These are phyloP conservation scores for Hysterangium stoloniferum DNA, from an alignment of 768 basidiomycete species.

Conservation along the genomic window DNA sequence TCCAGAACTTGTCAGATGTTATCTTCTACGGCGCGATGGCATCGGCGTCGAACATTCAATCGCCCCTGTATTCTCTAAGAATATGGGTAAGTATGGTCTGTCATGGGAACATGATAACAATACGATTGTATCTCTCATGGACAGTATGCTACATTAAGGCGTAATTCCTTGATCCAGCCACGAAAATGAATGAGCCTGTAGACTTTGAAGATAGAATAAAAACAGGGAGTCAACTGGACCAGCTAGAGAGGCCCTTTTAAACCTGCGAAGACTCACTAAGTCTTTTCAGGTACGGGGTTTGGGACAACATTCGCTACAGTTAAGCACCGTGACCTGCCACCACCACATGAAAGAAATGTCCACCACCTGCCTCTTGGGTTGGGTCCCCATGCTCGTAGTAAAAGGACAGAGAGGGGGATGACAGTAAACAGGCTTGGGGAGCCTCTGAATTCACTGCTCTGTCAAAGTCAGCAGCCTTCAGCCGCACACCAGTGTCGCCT, in stretches of 20 bases:
- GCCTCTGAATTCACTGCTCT: too few species aligned
- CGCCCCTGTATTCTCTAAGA: constrained; percentile 34
- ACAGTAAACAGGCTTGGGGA: too few species aligned
- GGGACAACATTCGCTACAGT: too few species aligned
- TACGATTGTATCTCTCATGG: constrained; percentile 29
- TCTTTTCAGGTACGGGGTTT: background rate
- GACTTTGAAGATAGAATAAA: background rate
- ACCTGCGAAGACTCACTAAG: constrained; percentile 11
- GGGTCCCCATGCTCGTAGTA: too few species aligned
- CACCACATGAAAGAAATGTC: too few species aligned
- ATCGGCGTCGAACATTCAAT: constrained; percentile 26
- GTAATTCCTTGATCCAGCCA: constrained; percentile 39
- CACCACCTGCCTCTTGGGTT: too few species aligned
- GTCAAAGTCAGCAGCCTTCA: too few species aligned
- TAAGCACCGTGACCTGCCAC: too few species aligned
- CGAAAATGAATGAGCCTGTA: constrained; percentile 32
- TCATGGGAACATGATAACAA: background rate
- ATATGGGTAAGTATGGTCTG: constrained; percentile 40
- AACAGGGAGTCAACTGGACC: background rate
- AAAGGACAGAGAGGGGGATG: too few species aligned
- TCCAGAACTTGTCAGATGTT: constrained; percentile 35
- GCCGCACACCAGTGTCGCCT: too few species aligned
- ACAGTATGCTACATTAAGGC: constrained; percentile 37
- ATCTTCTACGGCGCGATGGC: constrained; percentile 40
- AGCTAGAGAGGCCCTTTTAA: constrained; percentile 7